phyloP scores from a whole-genome alignment of 805 yeast species.

The Starmerella asiatica region DNA sequence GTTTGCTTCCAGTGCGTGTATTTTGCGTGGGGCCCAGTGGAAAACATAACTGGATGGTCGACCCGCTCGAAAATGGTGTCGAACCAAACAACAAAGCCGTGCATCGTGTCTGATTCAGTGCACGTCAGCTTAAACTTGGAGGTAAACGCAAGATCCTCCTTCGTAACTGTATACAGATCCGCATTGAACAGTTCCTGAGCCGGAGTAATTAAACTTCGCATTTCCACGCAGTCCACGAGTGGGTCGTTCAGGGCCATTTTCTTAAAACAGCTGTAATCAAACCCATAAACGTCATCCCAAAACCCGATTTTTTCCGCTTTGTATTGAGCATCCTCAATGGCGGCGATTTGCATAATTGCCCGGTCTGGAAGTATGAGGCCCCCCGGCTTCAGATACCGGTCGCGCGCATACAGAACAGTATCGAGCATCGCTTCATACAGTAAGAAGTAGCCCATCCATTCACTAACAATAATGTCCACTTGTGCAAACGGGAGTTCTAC shows the following conservation, averaged over 20 bases:
- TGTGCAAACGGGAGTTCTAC: constrained; percentile 65
- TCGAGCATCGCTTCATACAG: constrained; percentile 96
- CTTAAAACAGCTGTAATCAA: constrained; percentile 85
- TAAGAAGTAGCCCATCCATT: constrained; percentile 98
- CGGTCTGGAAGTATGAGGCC: constrained; percentile 94
- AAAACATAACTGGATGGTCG: constrained; percentile 46
- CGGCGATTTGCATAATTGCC: constrained; percentile 78
- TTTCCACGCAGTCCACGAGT: constrained; percentile 86
- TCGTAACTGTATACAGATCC: constrained; percentile 77
- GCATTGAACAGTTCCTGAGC: constrained; percentile 59
- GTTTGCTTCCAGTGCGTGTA: constrained; percentile 99
- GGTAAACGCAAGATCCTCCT: constrained; percentile 68
- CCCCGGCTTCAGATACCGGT: constrained; percentile 58
- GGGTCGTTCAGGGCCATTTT: constrained; percentile 85
- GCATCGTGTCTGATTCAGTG: constrained; percentile 65
- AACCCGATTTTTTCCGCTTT: constrained; percentile 80
- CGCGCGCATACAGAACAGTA: constrained; percentile 89
- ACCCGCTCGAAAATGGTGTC: constrained; percentile 64
- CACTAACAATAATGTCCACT: constrained; percentile 91
- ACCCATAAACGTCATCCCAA: constrained; percentile 97
- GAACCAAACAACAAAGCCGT: constrained; percentile 88
- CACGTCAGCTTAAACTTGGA: constrained; percentile 58
- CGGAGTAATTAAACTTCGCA: constrained; percentile 60
- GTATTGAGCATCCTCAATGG: constrained; percentile 84
- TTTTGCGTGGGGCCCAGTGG: constrained; percentile 87